Base-by-base conservation (phyloP, 1,284 basidiomycete species). In the Erythrobasidium hasegawianum region DNA sequence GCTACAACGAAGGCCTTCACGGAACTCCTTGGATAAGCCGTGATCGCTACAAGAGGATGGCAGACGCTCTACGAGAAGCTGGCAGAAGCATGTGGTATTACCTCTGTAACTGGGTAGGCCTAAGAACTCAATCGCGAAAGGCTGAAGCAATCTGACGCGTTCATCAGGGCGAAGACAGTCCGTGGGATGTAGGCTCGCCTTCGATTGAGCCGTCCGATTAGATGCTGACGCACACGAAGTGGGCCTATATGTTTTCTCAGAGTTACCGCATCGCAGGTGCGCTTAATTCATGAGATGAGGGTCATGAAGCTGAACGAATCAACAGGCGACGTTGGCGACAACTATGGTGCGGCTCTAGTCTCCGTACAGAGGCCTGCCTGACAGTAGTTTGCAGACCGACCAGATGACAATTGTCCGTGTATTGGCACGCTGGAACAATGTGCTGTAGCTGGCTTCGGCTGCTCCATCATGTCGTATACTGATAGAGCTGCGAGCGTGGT, bases 71-170 rank as follows among this genome's bases (percentile, higher is more conserved):
- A 11, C 75, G 75, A 50, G 78, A 77, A 0, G 82, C 81, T 0
- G 79, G 79, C 3, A 79, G 71, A 57, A 78, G 79, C 1, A 81
- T 84, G 50, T 76, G 83, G 2, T 85, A 81, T 71, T 81, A 82
- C 9, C 78, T 83, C 27, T 84, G 83, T 59, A 81, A 84, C 72
- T 84, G 83, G 83, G 69, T 39, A 49, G 9, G 33, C 40, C 29
- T 49, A 4, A 47, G 14, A 14, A 18, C 52, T 39, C 7, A 4
- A n/a, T 5, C 41, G 29, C 33, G 24, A 13, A n/a, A 27, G n/a
- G 52, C 18, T 55, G 33, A 11, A 33, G 5, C 11, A 33, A 33
- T 33, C n/a, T n/a, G 11, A n/a, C 52, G 7, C 33, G 69, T 20
- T 70, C 68, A 59, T 64, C 61, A 33, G 64, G 53, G 66, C n/a